Percentiles rank a stretch among this genome's conserved stretches.
Evolutionary conservation across 345 rosid species (phyloP).

Genomic region (Eucalyptus tenuipes): DNA sequence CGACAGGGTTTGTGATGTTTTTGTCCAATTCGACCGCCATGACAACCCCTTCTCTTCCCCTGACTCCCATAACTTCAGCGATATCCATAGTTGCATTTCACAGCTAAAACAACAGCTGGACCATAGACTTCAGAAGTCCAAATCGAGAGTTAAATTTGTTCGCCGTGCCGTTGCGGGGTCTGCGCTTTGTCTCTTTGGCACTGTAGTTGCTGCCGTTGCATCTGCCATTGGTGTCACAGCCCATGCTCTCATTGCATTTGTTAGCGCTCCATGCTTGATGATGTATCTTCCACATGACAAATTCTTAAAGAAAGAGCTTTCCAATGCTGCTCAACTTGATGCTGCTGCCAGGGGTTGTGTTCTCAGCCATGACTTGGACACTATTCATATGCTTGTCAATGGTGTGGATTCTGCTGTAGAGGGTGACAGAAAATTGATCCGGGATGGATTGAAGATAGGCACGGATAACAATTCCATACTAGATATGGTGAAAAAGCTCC

Average conservation of each 20-base stretch:
- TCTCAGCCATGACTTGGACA: constrained; percentile 33
- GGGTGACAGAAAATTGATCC: constrained; percentile 29
- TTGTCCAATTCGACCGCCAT: constrained; percentile 26
- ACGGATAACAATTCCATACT: constrained; percentile 22
- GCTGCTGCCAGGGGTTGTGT: constrained; percentile 48
- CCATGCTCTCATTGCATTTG: constrained; percentile 40
- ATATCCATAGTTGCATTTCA: constrained; percentile 39
- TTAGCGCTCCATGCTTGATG: constrained; percentile 34
- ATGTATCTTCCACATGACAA: constrained; percentile 18
- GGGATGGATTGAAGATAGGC: constrained; percentile 32
- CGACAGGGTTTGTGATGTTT: constrained; percentile 26
- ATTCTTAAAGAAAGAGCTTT: constrained; percentile 41
- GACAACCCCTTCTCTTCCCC: constrained; percentile 63
- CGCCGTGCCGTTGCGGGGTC: constrained; percentile 28
- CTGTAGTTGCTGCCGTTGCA: constrained; percentile 22
- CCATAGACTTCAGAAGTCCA: constrained; percentile 29
- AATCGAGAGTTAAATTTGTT: constrained; percentile 32
- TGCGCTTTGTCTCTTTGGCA: constrained; percentile 41
- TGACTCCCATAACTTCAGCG: constrained; percentile 28
- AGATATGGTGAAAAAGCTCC: constrained; percentile 36
- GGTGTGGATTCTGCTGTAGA: constrained; percentile 30
- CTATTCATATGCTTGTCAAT: constrained; percentile 39
- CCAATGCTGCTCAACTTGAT: constrained; percentile 46
- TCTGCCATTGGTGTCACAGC: constrained; percentile 29
- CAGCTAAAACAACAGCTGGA: constrained; percentile 43